Percentiles rank a stretch among this genome's conserved stretches.
Evolutionary conservation across 805 yeast genomes (phyloP).

Genomic region (Pichia ethanolica): DNA sequence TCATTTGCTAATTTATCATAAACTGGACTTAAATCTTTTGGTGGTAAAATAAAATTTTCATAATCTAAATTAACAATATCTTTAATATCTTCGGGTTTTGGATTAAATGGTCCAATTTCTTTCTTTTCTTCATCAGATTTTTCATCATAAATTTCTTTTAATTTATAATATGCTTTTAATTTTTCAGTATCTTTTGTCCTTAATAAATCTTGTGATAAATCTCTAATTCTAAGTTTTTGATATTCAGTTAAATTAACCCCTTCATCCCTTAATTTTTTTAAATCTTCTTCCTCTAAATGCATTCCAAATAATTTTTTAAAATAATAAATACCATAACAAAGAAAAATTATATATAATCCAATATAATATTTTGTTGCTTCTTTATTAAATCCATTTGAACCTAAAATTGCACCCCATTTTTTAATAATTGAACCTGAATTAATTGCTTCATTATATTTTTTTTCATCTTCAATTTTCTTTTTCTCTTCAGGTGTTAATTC

Average conservation of each 20-base stretch:
- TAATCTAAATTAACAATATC: slow-evolving; percentile 23
- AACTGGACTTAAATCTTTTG: slow-evolving; percentile 75
- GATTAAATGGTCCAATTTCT: slow-evolving; percentile 26
- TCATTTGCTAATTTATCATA: slow-evolving; percentile 71
- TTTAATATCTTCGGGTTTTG: slow-evolving; percentile 27
- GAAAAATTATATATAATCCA: slow-evolving; percentile 49
- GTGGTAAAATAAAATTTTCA: slow-evolving; percentile 45
- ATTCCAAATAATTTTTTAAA: slow-evolving; percentile 60
- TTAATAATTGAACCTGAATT: slow-evolving; percentile 28
- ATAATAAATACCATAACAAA: slow-evolving; percentile 53
- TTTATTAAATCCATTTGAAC: slow-evolving; percentile 52
- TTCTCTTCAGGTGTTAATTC: slow-evolving; percentile 24
- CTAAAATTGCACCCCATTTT: slow-evolving; percentile 47
- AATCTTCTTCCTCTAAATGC: slow-evolving; percentile 47
- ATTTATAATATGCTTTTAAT: slow-evolving; percentile 49
- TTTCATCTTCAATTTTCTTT: slow-evolving; percentile 23
- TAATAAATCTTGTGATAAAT: slow-evolving; percentile 46
- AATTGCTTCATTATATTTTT: slow-evolving; percentile 26
- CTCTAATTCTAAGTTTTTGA: slow-evolving; percentile 55
- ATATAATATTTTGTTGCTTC: slow-evolving; percentile 57
- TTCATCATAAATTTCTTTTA: slow-evolving; percentile 32
- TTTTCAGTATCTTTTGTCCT: slow-evolving; percentile 59
- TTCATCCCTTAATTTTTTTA: slow-evolving; percentile 24
- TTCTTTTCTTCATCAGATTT: slow-evolving; percentile 15
- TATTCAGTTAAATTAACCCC: slow-evolving; percentile 48